These are phyloP conservation scores for Allium fistulosum DNA, from an alignment of 106 monocot genomes.

Conservation along the genomic window DNA sequence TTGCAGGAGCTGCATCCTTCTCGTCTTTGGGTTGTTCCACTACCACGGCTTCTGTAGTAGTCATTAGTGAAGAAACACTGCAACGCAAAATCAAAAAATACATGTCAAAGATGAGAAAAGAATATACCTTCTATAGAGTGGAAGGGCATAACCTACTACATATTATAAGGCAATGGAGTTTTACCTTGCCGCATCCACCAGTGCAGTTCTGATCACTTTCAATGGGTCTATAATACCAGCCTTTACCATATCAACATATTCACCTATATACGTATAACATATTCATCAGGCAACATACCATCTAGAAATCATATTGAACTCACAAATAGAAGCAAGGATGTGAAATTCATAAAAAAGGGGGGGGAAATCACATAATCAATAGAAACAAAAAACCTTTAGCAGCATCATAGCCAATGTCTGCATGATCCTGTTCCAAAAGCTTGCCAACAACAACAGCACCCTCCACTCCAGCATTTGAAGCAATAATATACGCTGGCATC, in stretches of 20 bases:
- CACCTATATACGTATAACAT: conserved; percentile 18
- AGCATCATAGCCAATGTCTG: conserved; percentile 72
- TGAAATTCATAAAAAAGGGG: too few relatives aligned
- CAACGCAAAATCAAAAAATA: neutral
- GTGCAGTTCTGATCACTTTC: conserved; percentile 70
- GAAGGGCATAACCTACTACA: too few relatives aligned
- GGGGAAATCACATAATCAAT: too few relatives aligned
- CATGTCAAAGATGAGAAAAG: neutral
- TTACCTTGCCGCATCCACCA: conserved; percentile 69
- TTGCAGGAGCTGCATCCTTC: conserved; percentile 9
- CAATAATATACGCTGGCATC: conserved; percentile 62
- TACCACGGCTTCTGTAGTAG: conserved; percentile 58
- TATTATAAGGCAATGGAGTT: too few relatives aligned
- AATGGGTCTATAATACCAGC: conserved; percentile 64
- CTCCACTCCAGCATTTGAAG: conserved; percentile 63
- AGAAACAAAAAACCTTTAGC: conserved; percentile 42
- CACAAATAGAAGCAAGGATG: neutral
- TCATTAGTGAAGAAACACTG: conserved; percentile 64
- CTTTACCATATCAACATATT: conserved; percentile 20
- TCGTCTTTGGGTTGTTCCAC: conserved; percentile 53
- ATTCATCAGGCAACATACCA: neutral
- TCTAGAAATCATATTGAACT: neutral
- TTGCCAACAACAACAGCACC: conserved; percentile 67
- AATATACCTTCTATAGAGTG: too few relatives aligned
- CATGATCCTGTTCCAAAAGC: conserved; percentile 66